Conservation (phyloP, 805 yeast genomes). For the Lipomyces orientalis region DNA sequence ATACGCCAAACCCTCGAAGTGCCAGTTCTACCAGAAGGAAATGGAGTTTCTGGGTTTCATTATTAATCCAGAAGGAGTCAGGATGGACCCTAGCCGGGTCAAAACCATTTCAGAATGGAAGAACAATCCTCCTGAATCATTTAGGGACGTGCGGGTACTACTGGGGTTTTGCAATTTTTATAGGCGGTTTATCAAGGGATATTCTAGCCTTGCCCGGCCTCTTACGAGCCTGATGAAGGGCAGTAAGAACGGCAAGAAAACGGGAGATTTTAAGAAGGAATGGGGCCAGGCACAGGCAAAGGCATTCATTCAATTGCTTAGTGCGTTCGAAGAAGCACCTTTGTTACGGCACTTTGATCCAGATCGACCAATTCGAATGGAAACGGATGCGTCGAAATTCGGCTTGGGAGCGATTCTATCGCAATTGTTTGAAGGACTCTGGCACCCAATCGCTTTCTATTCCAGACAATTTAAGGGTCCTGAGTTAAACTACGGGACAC, state of each 20-base stretch:
- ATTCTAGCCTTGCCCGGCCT: not conserved
- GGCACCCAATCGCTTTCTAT: slow-evolving; percentile 8
- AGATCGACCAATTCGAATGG: not conserved
- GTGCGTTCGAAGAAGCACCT: slow-evolving; percentile 4
- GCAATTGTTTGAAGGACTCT: not conserved
- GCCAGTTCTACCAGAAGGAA: slow-evolving; percentile 9
- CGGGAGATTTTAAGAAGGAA: not conserved
- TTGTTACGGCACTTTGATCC: not conserved
- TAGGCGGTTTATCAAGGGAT: not conserved
- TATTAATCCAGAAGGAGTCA: not conserved
- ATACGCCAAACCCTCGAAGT: slow-evolving; percentile 14
- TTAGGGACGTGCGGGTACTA: not conserved
- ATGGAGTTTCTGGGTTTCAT: slow-evolving; percentile 14
- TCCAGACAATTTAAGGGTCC: slow-evolving; percentile 18
- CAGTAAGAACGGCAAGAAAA: slow-evolving; percentile 3
- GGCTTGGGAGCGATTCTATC: not conserved
- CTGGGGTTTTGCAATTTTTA: slow-evolving; percentile 5
- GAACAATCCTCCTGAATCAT: not conserved
- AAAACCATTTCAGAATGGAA: slow-evolving; percentile 10
- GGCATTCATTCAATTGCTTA: slow-evolving; percentile 1
- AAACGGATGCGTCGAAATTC: not conserved
- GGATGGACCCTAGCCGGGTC: slow-evolving; percentile 7
- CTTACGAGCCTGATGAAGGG: slow-evolving; percentile 7
- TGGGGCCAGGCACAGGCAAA: not conserved
- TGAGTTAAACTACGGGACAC: slow-evolving; percentile 12